Base-by-base conservation (phyloP, 257 asterid genomes). In the Anisodus tanguticus region DNA sequence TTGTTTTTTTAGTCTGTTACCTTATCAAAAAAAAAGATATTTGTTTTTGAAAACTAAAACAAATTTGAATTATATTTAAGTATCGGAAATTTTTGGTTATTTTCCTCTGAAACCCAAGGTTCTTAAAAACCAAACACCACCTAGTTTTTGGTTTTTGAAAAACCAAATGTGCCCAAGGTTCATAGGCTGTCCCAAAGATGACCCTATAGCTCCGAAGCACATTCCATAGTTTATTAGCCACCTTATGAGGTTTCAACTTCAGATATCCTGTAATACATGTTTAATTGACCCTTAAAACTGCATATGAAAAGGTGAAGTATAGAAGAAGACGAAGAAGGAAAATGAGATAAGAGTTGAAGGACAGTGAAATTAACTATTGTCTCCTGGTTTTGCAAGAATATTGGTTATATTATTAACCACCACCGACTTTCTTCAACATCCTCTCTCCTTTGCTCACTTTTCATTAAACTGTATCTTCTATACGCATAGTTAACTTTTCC, bases 341-440 rank as follows among this genome's bases (percentile, higher is more conserved):
- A 31, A 31, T 31, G 77, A 8, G 77, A 68, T 22, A 67, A 67
- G 53, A 68, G 51, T 68, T 68, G 77, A 39, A 68, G 77, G 77
- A 39, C 53, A 39, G 4, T 68, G 53, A 7, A 68, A 68, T 68
- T 9, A 68, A 68, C 77, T 68, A 16, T 22, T 37, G 4, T 37
- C 51, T 68, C 26, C 13, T 37, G 45, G 76, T 6, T 68, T 68
- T 68, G 76, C 74, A 31, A 66, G 45, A 66, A 64, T 3, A 31
- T 64, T 64, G 12, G 45, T 6, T 41, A 6, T 41, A 41, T 41
- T 31, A 49, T 49, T 6, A 37, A 68, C 76, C 12, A 15, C n/a
- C 26, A 4, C 76, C 26, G 15, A 68, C 9, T 7, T 22, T 68
- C 35, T 31, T 31, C 35, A 0, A 31, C 35, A 31, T 31, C 35